Conservation (phyloP, 768 basidiomycete species). For the Suillus tomentosus region DNA sequence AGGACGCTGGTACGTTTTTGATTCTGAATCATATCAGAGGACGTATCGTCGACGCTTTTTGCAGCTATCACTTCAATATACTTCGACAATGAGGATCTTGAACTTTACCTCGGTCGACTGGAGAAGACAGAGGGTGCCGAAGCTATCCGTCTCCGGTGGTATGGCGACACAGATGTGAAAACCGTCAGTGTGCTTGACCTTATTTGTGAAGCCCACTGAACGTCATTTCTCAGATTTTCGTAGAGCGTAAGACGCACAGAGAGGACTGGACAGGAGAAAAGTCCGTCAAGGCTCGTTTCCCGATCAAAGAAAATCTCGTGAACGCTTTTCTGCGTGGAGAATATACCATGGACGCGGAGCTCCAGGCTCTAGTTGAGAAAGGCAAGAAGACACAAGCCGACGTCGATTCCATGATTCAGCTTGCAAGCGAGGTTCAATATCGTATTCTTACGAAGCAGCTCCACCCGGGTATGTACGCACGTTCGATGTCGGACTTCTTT, state of each 20-base stretch:
- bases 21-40: background rate
- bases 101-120: slow-evolving; percentile 92
- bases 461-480: slow-evolving; percentile 63
- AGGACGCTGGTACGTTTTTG: slow-evolving; percentile 70
- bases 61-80: slow-evolving; percentile 73
- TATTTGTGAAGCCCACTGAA: background rate
- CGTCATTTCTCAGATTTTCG: slow-evolving; percentile 67
- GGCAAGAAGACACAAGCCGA: slow-evolving; percentile 88
- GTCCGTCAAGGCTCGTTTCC: slow-evolving; percentile 95
- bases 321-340: slow-evolving; percentile 90
- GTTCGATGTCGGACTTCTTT: background rate
- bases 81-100: slow-evolving; percentile 88
- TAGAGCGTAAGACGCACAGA: slow-evolving; percentile 89
- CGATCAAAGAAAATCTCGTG: slow-evolving; percentile 90
- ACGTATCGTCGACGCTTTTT: slow-evolving; percentile 12
- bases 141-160: slow-evolving; percentile 96
- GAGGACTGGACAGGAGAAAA: slow-evolving; percentile 99
- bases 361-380: slow-evolving; percentile 75
- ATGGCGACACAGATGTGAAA: slow-evolving; percentile 83
- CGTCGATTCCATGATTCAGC: slow-evolving; percentile 91
- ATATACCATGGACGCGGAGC: slow-evolving; percentile 91
- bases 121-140: slow-evolving; percentile 99
- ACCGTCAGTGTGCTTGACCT: slow-evolving; percentile 52
- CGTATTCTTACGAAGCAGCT: slow-evolving; percentile 80
- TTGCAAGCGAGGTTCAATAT: slow-evolving; percentile 98